Base-by-base conservation (phyloP, 768 basidiomycete species). In the Tylopilus sp. region DNA sequence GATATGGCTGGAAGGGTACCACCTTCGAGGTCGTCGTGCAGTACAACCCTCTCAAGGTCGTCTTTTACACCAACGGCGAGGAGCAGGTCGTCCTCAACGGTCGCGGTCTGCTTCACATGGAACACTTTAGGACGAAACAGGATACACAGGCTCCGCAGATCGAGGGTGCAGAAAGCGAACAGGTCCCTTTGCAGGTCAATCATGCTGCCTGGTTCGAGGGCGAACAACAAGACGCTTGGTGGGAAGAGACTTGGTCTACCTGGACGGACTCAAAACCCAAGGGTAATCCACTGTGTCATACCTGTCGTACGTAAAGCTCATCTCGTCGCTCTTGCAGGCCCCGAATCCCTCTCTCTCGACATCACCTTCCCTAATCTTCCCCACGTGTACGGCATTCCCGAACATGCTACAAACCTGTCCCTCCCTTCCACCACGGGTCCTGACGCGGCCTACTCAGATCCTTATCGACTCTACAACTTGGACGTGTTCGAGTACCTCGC, bases 401-500 rank as follows among this genome's bases (percentile, higher is more conserved):
- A 99, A 70, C 97, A 94, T 59, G 96, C 97, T 14, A 92, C 95
- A 3, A 82, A 84, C 22, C 78, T 99, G 37, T 88, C 89, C 24
- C 82, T 99, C 7, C 95, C 94, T 11, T 82, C 88, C 5, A 99
- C 97, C 3, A 81, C 84, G 1, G 92, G 94, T 56, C 84, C 90
- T 22, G 74, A 82, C 34, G 76, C 89, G 4, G 75, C 78, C 46
- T 98, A 87, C 72, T 78, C 80, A 3, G 97, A 98, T 29, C 97
- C 97, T 0, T 98, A 95, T 73, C 84, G 97, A 24, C 83, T 99
- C 4, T 97, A 87, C 74, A 99, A 99, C 64, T 75, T 87, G 47
- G 97, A 99, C 63, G 94, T 98, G 36, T 98, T 98, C 67, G 95
- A 99, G 72, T 98, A 98, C 70, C 81, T 89, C 24, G 84, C 92